Evolutionary conservation across 495 filamentous ascomycete species (phyloP), one percentile per base, ranked within the genome.

Genomic region (Hypoxylon rickii): DNA sequence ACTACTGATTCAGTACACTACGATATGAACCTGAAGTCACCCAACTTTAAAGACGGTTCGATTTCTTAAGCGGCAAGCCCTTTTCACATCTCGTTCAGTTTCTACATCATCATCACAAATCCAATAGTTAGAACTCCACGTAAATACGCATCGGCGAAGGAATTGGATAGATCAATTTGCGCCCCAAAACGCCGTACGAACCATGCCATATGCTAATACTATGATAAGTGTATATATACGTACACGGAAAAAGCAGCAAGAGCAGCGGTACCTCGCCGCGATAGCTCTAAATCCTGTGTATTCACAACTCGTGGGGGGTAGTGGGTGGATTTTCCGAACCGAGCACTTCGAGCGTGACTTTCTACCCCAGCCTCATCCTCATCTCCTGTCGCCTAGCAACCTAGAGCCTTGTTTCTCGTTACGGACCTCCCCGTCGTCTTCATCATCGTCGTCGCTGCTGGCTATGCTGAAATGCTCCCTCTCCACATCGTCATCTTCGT

Each of bases 401-500:
- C 59, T 48, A 3, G 52, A 49, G 44, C 47, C 40, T 48, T 59
- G 51, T 51, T 49, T 60, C 46, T 52, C 51, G 26, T 16, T 42
- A 8, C 22, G 22, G 17, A 20, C 33, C 2, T 12, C 32, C 3
- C 43, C 18, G 19, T 29, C 32, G 8, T 46, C 44, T 11, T 62
- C 56, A 11, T 60, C 53, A 2, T 63, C 65, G 0, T 61, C 61
- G 7, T 63, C 58, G 10, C 18, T 20, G 21, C 65, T 68, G 1
- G 51, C 59, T 19, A 68, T 38, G 37, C 53, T 59, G 33, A 50
- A 49, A 26, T 56, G 73, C 18, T 78, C 78, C 19, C 43, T 46
- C n/a, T 43, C 51, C n/a, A 12, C 3, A 5, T 82, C 83, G 33
- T 82, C 83, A 39, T 85, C 83, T 51, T 90, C 89, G 43, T 94